Evolutionary conservation across 805 yeast genomes (phyloP), one percentile per base, ranked within the genome.

Genomic region (Danielia oregonensis): DNA sequence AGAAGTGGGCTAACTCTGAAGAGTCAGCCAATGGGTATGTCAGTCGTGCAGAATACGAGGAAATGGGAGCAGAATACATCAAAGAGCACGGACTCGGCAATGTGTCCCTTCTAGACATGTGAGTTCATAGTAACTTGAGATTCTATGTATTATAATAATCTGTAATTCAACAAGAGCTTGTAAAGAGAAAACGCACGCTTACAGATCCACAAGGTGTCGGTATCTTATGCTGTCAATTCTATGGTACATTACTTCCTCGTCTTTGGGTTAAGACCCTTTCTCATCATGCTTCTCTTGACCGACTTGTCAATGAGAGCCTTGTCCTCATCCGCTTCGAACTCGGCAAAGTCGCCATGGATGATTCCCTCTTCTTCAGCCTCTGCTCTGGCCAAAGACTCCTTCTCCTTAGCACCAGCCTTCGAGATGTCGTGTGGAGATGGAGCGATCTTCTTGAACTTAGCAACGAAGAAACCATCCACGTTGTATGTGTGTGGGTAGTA

Each of bases 401-500:
- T 86, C 63, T 86, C 96, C 54, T 74, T 74, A 15, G 95, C 94
- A 48, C 93, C 91, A 6, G 93, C 89, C 66, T 82, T 85, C 38
- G 88, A 77, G 35, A 78, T 78, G 62, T 86, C 95, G 51, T 82
- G 85, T 30, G 89, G 83, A 45, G 94, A 81, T 40, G 96, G 70
- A 0, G 89, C 95, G 44, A 76, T 79, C 74, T 93, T 93, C 68
- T 86, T 79, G 72, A 93, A 86, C 62, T 91, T 93, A 36, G 99
- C 99, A 40, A 93, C 98, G 61, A 69, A 93, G 75, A 93, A 93
- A 16, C 99, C 99, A 64, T 93, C 99, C 36, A 93, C 98, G 61
- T 93, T 93, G 59, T 93, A 93, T 17, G 96, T 89, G 65, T 93
- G 99, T 36, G 99, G 99, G 60, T 93, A 93, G 64, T 91, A 93